Conservation (phyloP, 352 stramenopile species). For the Halophytophthora batemanensis region DNA sequence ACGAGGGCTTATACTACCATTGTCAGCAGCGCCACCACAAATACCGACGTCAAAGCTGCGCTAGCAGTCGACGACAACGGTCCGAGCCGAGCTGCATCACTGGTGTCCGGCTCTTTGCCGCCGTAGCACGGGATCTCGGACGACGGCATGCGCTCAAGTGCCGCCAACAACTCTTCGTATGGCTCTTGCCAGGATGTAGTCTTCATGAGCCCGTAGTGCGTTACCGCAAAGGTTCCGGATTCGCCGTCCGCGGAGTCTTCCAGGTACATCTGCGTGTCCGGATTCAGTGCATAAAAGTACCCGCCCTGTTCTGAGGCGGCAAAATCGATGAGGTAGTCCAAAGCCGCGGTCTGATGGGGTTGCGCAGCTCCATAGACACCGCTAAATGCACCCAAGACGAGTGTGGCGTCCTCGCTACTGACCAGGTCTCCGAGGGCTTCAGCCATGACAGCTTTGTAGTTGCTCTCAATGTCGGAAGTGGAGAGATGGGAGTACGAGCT, state of each 20-base stretch:
- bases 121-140: conserved; percentile 58
- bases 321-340: conserved; percentile 67
- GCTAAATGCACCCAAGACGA: conserved; percentile 63
- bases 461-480: conserved; percentile 13
- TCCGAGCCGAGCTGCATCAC: background rate
- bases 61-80: too few relatives aligned
- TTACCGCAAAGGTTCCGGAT: conserved; percentile 42
- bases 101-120: conserved; percentile 23
- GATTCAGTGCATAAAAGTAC: conserved; percentile 69
- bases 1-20: too few relatives aligned
- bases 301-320: conserved; percentile 44
- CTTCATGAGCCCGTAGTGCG: conserved; percentile 61
- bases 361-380: conserved; percentile 56
- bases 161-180: conserved; percentile 44
- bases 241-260: conserved; percentile 45
- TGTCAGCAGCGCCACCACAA: too few relatives aligned
- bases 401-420: conserved; percentile 26
- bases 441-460: conserved; percentile 43
- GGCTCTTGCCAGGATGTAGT: conserved; percentile 49
- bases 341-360: conserved; percentile 48
- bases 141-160: conserved; percentile 41
- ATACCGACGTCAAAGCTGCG: too few relatives aligned
- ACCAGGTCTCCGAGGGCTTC: conserved; percentile 44
- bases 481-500: conserved; percentile 41
- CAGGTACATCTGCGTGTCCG: conserved; percentile 54